These are phyloP conservation scores for Globisporangium sylvaticum DNA, from an alignment of 352 stramenopile genomes.

Conservation along the genomic window DNA sequence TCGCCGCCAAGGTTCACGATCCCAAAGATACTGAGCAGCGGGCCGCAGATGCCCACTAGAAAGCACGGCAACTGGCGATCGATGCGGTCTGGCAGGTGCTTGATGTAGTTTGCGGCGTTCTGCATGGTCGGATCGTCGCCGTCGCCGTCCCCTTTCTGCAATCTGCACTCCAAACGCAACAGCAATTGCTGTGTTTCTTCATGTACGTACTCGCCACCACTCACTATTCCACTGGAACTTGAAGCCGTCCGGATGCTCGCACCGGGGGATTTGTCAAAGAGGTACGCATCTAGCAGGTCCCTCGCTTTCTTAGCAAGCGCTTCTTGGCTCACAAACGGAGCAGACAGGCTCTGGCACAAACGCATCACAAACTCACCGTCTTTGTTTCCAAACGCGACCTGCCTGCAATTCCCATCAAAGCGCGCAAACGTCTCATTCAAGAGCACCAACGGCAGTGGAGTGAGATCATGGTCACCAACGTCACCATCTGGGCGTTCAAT, in stretches of 20 bases:
- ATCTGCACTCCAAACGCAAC: no score
- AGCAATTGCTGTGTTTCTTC: no score
- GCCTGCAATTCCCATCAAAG: background rate
- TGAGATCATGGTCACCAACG: background rate
- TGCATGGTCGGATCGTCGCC: background rate
- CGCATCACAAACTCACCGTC: background rate
- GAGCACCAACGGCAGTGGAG: background rate
- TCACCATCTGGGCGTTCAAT: background rate
- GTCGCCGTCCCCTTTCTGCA: background rate
- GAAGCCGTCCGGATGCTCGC: no score
- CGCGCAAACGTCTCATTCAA: background rate
- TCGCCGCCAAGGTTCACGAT: background rate
- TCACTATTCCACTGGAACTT: no score
- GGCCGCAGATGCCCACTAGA: background rate
- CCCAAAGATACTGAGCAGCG: background rate
- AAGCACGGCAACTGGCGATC: background rate
- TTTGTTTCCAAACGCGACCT: background rate
- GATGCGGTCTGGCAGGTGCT: background rate
- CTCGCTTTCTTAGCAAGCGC: no score
- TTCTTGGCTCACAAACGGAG: no score
- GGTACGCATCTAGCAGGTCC: no score
- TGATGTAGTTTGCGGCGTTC: background rate
- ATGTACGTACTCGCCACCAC: no score
- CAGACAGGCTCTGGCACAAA: background rate
- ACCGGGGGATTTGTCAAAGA: no score